Evolutionary conservation across 2,329 filamentous ascomycete species (phyloP), one percentile per base, ranked within the genome.

Genomic region (Diaporthe sp.): DNA sequence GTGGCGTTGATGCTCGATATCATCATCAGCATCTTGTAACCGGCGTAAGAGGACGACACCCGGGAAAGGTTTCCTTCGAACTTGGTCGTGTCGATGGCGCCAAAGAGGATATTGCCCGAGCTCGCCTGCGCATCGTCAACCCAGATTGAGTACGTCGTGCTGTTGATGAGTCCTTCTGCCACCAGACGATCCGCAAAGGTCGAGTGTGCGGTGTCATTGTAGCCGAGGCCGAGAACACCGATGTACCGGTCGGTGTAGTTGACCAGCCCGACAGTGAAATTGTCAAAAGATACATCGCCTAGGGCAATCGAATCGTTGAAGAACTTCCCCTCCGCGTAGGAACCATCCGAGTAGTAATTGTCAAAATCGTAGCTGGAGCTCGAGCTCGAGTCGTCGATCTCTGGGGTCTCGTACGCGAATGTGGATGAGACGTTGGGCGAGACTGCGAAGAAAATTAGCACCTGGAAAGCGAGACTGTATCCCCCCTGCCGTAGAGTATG

Each of bases 131-230:
- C 72, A 55, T 79, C 75, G 73, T 82, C 78, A 19, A 82, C 77
- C 81, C 81, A 82, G 73, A 82, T 79, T 74, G 81, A 82, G 75
- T 80, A 82, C 22, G 80, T 79, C 19, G 77, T 78, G 22, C 77
- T 79, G 55, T 77, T 77, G 73, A 81, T 80, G 42, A 79, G 76
- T 27, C 79, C 80, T 4, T 75, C 69, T 13, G 75, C 74, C 22
- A 81, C 75, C 47, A 82, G 71, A 30, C 78, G 78, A 72, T 82
- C 78, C n/a, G 77, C 75, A n/a, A 81, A 79, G 37, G 59, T 73
- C 44, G 70, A 74, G 12, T 56, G 47, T 7, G 58, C 53, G 32
- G 74, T 76, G 9, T 58, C 32, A 71, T 82, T 81, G 71, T 75
- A 74, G 19, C 81, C 81, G 3, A 82, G 78, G 13, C 81, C 80